Evolutionary conservation across 192 early-diverging fungal genomes (phyloP), one percentile per base, ranked within the genome.

Genomic region (Pilobolus umbonatus): DNA sequence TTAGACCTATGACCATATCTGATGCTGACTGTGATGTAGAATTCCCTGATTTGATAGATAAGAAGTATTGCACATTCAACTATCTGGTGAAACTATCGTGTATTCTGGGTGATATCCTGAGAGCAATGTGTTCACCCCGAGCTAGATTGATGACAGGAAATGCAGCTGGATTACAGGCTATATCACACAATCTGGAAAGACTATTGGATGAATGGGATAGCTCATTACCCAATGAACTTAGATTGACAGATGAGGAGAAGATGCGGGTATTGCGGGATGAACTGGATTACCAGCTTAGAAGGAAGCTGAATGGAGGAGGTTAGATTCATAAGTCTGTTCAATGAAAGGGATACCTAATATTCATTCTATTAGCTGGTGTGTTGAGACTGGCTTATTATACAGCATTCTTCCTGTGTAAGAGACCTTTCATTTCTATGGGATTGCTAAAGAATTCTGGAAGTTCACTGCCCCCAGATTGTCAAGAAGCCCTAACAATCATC

Each of bases 21-120:
- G 67, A 69, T 63, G 67, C 67, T 4, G 67, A 69, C 60, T 62
- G 55, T n/a, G 67, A 69, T 43, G 35, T 63, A 19, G 67, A 69
- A 10, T 59, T 38, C 17, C 52, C 52, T 12, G 36, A 57, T 6
- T 9, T 28, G 5, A 50, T 57, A 30, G 57, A 60, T 31, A 51
- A 31, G 5, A 54, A 34, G 17, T 59, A 59, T 24, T 3, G 21
- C 10, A 19, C 21, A 5, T 64, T 69, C 17, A 39, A 55, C 3
- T 26, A 62, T 15, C 26, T 60, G 5, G 36, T 69, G 36, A 69
- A 64, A 28, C 25, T 69, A 22, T 60, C 67, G 1, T 44, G 50
- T 15, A 69, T 69, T 19, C 32, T 69, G 3, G 61, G 67, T 14
- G 67, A 69, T 8, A 47, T 69, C 2, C 51, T 69, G 9, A 55